These are phyloP conservation scores for Coemansia sp. DNA, from an alignment of 192 early-diverging fungal species.

Conservation along the genomic window DNA sequence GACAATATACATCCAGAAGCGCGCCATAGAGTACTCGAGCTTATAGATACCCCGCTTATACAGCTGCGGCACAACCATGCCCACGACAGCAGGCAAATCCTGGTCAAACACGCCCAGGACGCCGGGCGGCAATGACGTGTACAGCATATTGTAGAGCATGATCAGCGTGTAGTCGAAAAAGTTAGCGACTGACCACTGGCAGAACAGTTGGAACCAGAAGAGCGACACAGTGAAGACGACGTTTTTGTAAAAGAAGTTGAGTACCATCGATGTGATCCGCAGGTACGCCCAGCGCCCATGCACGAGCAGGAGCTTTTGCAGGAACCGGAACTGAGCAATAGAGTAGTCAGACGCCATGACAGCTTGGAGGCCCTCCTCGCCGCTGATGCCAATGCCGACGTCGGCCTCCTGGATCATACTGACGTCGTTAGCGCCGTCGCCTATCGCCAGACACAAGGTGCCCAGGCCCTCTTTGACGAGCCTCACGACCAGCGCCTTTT, in stretches of 20 bases:
- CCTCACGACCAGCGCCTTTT: slow-evolving; percentile 94
- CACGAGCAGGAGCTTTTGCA: slow-evolving; percentile 82
- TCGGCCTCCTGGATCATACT: slow-evolving; percentile 98
- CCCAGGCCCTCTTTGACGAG: slow-evolving; percentile 82
- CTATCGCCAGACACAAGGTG: slow-evolving; percentile 89
- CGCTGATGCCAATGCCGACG: slow-evolving; percentile 92
- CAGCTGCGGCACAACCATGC: slow-evolving; percentile 74
- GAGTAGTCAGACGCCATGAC: slow-evolving; percentile 93
- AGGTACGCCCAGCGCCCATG: slow-evolving; percentile 94
- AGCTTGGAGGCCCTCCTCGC: slow-evolving; percentile 94
- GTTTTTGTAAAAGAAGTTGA: slow-evolving; percentile 97
- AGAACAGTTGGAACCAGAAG: slow-evolving; percentile 91
- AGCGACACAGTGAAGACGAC: slow-evolving; percentile 85
- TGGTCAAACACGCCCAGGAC: slow-evolving; percentile 76
- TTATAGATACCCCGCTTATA: slow-evolving; percentile 76
- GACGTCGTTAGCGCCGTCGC: slow-evolving; percentile 98
- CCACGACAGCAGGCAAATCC: slow-evolving; percentile 71
- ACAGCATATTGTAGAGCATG: slow-evolving; percentile 84
- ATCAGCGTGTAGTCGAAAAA: slow-evolving; percentile 89
- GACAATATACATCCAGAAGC: slow-evolving; percentile 75
- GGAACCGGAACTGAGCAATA: slow-evolving; percentile 86
- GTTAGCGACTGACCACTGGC: slow-evolving; percentile 79
- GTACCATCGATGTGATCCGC: slow-evolving; percentile 81
- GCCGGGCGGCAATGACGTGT: slow-evolving; percentile 84
- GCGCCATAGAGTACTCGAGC: slow-evolving; percentile 70